Base-by-base conservation (phyloP, 805 yeast genomes). In the Soucietia sequanensis region DNA sequence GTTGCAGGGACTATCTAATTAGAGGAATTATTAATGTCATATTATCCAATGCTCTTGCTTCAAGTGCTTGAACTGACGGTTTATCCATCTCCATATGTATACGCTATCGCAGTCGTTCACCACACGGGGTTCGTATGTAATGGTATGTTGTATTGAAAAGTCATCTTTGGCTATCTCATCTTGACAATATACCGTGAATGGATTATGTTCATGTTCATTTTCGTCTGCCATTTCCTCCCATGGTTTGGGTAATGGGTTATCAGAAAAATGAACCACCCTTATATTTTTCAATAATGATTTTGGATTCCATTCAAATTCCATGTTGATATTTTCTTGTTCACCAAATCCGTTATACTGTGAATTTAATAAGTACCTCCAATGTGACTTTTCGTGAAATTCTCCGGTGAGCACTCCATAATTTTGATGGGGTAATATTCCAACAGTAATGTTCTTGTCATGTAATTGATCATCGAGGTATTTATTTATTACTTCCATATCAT, bases 191-290 rank as follows among this genome's bases (percentile, higher is more conserved):
- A 24, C 27, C 6, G 27, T 24, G 6, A 24, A 11, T n/a, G n/a
- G n/a, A n/a, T n/a, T n/a, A n/a, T n/a, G n/a, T n/a, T n/a, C n/a
- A n/a, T n/a, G n/a, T n/a, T n/a, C n/a, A n/a, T 21, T 8, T 11
- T 21, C 23, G 23, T 12, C n/a, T 10, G 6, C 13, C 13, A 13
- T 54, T 3, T 41, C 25, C 26, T 48, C 50, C 88, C 88, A 81
- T 4, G 87, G 88, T 48, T 82, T 81, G 0, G 80, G 77, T 5
- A 80, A 54, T 5, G 88, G 88, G 23, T 71, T 68, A 48, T 82
- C 89, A 3, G 83, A 75, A 52, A 76, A 82, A 51, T 82, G 89
- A 19, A 80, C 52, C 35, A 77, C 61, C 46, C 70, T 72, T 4
- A 71, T 54, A 8, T 60, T 52, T 5, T 48, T 41, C 6, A 58